phyloP scores from a whole-genome alignment of 352 stramenopile species.

The Phytophthora melonis region DNA sequence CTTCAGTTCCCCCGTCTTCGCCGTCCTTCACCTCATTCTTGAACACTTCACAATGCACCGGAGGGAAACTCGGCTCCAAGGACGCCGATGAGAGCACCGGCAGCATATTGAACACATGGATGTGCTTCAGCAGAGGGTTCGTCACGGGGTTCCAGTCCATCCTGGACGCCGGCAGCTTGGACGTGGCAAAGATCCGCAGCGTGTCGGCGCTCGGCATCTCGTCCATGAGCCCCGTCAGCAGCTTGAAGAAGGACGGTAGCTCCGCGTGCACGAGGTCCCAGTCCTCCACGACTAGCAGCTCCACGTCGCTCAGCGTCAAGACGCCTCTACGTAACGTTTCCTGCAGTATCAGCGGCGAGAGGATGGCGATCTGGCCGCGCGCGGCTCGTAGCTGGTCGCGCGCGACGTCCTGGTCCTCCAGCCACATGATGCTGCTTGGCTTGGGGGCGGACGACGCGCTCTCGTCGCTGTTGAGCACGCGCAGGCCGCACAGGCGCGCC shows the following conservation, averaged over 20 bases:
- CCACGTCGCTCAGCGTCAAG: slow-evolving; percentile 43
- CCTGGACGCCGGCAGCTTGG: slow-evolving; percentile 54
- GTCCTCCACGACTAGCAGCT: slow-evolving; percentile 67
- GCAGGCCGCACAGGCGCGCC: slow-evolving; percentile 46
- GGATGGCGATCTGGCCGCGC: slow-evolving; percentile 44
- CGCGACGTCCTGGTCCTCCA: slow-evolving; percentile 31
- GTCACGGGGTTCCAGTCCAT: slow-evolving; percentile 54
- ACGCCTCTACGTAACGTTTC: slow-evolving; percentile 42
- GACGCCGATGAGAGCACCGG: slow-evolving; percentile 45
- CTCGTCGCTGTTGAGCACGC: slow-evolving; percentile 48
- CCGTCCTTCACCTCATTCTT: slow-evolving; percentile 6
- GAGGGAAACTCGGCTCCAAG: slow-evolving; percentile 40
- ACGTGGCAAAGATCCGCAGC: slow-evolving; percentile 72
- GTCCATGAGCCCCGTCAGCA: slow-evolving; percentile 29
- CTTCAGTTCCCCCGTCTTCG: not conserved
- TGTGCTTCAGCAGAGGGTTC: slow-evolving; percentile 70
- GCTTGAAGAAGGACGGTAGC: slow-evolving; percentile 70
- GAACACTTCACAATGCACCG: slow-evolving; percentile 68
- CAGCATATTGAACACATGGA: slow-evolving; percentile 72
- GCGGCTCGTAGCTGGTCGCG: slow-evolving; percentile 28
- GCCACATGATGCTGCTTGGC: slow-evolving; percentile 23
- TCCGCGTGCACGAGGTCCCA: slow-evolving; percentile 72
- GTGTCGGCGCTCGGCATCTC: slow-evolving; percentile 6
- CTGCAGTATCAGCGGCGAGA: slow-evolving; percentile 62
- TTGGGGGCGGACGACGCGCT: not conserved